phyloP scores from a whole-genome alignment of 257 asterid genomes.

The Nicotiana obtusifolia region DNA sequence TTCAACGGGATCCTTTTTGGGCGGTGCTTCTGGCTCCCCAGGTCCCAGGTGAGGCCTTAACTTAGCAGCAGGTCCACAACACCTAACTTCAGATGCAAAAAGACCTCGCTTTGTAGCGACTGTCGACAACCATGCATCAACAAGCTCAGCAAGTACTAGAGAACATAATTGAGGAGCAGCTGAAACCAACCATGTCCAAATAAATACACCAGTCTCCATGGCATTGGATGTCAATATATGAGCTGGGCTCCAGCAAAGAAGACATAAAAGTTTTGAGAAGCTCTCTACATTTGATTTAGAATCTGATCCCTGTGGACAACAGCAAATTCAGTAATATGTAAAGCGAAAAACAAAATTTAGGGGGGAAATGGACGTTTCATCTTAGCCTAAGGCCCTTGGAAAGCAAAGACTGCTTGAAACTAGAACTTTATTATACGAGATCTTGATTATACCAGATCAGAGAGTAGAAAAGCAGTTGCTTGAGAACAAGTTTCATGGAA shows the following conservation, averaged over 20 bases:
- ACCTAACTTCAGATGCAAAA: slow-evolving; percentile 78
- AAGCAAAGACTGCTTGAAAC: not conserved
- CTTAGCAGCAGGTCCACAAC: slow-evolving; percentile 90
- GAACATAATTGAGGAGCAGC: slow-evolving; percentile 98
- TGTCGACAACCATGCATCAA: slow-evolving; percentile 99
- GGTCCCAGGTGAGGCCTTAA: slow-evolving; percentile 96
- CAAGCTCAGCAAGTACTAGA: slow-evolving; percentile 93
- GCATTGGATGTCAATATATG: slow-evolving; percentile 90
- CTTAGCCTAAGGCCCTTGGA: not conserved
- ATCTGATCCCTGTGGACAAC: slow-evolving; percentile 62
- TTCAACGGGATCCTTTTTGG: slow-evolving; percentile 83
- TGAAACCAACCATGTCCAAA: slow-evolving; percentile 98
- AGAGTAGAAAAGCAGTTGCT: slow-evolving; percentile 95
- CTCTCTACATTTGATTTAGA: slow-evolving; percentile 62
- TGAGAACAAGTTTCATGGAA: slow-evolving; percentile 93
- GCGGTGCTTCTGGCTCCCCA: slow-evolving; percentile 83
- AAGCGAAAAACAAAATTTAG: slow-evolving; percentile 15
- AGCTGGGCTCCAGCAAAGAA: slow-evolving; percentile 99
- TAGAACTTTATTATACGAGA: slow-evolving; percentile 40
- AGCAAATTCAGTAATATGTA: not conserved
- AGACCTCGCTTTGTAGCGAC: slow-evolving; percentile 94
- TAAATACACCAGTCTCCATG: slow-evolving; percentile 90
- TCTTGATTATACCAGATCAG: slow-evolving; percentile 57
- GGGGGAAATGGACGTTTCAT: not conserved
- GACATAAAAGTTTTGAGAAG: slow-evolving; percentile 95